Evolutionary conservation across 208 protist genomes (phyloP).

Genomic region (Crithidia fasciculata): DNA sequence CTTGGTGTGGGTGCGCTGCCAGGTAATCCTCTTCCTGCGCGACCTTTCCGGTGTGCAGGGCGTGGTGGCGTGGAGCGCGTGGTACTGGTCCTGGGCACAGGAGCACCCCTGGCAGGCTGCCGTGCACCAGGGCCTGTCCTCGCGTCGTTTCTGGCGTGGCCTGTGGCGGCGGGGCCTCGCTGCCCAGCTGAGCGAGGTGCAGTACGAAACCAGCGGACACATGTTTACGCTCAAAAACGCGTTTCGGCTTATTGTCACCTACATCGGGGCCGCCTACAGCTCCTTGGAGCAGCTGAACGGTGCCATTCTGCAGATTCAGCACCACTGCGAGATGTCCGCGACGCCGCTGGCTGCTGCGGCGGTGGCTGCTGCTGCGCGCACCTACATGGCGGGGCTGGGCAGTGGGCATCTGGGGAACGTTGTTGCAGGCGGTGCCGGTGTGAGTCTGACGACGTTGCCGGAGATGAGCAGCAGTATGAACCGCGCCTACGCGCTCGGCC

Average conservation of each 20-base stretch:
- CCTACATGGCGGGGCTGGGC: neutral
- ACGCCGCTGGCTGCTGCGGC: conserved; percentile 34
- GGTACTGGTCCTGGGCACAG: conserved; percentile 80
- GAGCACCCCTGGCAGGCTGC: conserved; percentile 45
- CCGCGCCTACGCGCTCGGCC: neutral
- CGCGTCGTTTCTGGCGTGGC: conserved; percentile 44
- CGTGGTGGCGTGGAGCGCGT: conserved; percentile 59
- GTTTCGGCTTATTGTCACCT: conserved; percentile 59
- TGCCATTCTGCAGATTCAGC: conserved; percentile 37
- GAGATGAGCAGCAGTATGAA: conserved; percentile 12
- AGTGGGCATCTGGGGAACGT: neutral
- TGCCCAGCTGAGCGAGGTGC: conserved; percentile 21
- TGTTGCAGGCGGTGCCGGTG: neutral
- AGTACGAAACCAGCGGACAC: conserved; percentile 42
- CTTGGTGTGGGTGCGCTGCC: conserved; percentile 57
- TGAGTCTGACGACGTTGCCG: neutral
- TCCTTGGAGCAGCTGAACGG: conserved; percentile 58
- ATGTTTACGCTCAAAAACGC: conserved; percentile 55
- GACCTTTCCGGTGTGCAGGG: conserved; percentile 64
- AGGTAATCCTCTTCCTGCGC: conserved; percentile 53
- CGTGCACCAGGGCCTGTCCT: conserved; percentile 51
- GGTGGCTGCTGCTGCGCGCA: conserved; percentile 8
- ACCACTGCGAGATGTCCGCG: conserved; percentile 36
- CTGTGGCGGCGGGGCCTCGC: conserved; percentile 30
- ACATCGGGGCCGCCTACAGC: conserved; percentile 54